phyloP scores from a whole-genome alignment of 371 early-diverging fungal genomes.

The Gilbertella persicaria region DNA sequence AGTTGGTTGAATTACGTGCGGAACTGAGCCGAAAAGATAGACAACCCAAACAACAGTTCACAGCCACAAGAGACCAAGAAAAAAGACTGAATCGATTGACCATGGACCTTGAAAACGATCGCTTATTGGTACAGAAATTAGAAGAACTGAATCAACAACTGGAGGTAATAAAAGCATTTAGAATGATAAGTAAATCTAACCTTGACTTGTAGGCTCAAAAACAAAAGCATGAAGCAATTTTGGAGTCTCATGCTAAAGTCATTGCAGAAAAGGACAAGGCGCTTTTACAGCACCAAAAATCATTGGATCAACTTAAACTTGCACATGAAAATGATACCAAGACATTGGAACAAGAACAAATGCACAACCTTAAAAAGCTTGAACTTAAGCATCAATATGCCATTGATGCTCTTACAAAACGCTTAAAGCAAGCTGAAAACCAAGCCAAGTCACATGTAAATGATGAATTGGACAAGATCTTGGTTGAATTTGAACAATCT shows the following conservation, averaged over 20 bases:
- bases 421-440: constrained; percentile 35
- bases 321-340: constrained; percentile 34
- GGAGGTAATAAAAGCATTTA: constrained; percentile 27
- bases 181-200: not conserved
- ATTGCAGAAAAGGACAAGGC: constrained; percentile 49
- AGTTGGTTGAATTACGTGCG: constrained; percentile 36
- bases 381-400: constrained; percentile 33
- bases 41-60: constrained; percentile 16
- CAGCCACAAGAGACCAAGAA: constrained; percentile 32
- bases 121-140: constrained; percentile 42
- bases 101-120: constrained; percentile 48
- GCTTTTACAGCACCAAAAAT: constrained; percentile 34
- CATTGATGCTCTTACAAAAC: constrained; percentile 24
- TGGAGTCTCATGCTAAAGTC: constrained; percentile 42
- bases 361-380: constrained; percentile 25
- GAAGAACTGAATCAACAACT: constrained; percentile 48
- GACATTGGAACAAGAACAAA: constrained; percentile 35
- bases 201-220: constrained; percentile 37
- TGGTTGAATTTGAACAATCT: constrained; percentile 53
- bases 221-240: constrained; percentile 42
- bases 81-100: constrained; percentile 42
- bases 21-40: constrained; percentile 40
- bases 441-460: constrained; percentile 41
- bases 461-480: constrained; percentile 44
- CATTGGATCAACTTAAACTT: constrained; percentile 35